Evolutionary conservation across 441 rosid species (phyloP), one percentile per base, ranked within the genome.

Genomic region (Pelargonium cotyledonis): DNA sequence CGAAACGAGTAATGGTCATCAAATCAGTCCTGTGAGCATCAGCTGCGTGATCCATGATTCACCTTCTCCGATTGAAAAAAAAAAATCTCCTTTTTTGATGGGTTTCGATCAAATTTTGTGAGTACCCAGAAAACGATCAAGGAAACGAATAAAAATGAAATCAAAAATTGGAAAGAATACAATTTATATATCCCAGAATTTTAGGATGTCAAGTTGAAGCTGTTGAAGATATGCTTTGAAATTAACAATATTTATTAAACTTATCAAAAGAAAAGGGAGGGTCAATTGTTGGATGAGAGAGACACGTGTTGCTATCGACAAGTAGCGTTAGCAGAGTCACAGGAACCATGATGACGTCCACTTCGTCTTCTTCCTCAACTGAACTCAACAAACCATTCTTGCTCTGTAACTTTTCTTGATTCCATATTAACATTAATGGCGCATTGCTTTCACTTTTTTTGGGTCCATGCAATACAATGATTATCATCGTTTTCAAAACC

Each of bases 1-100:
- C 97, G 70, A 64, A 85, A 66, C 99, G 86, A 3, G 97, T 95
- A 66, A 95, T 90, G 15, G 99, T 95, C 99, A 95, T 91, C 88
- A 95, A 76, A 82, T 95, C 97, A 35, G 99, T 95, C 73, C 92
- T 84, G 78, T 81, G 69, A 0, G 96, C 99, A 64, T 95, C 96
- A 53, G 94, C 85, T 11, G 82, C 88, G 79, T 91, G 96, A 79
- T 91, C 99, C 99, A 91, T 91, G 26, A 18, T 66, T 74, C 71
- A n/a, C 65, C 43, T 31, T n/a, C 57, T 10, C 23, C 60, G 23
- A 38, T 8, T 21, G 23, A 21, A 21, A 21, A 6, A 23, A 12
- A 11, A 31, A 55, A 5, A 12, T 3, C 7, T 4, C 12, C 18
- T 16, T 49, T 49, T 14, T 6, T 35, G 0, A 35, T 38, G 6